phyloP scores from a whole-genome alignment of 2,329 filamentous ascomycete genomes.

The Aureobasidium leucospermi region DNA sequence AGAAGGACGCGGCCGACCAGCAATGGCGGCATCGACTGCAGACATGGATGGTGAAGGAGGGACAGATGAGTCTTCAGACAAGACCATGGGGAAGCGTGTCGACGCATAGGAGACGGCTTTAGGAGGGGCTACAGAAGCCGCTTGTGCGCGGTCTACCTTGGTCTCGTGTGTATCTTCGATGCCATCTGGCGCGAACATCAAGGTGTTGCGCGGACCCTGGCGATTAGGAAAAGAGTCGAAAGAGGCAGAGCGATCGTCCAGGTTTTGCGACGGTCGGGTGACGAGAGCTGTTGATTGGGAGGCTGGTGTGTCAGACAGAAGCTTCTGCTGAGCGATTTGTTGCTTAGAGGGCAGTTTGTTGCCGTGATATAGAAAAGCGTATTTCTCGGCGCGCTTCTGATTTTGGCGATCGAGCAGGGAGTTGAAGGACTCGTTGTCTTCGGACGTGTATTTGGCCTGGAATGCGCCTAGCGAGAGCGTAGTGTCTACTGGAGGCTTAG shows the following conservation, averaged over 20 bases:
- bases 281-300: slow-evolving; percentile 29
- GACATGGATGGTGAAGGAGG: slow-evolving; percentile 78
- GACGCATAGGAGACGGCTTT: slow-evolving; percentile 76
- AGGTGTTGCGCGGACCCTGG: slow-evolving; percentile 60
- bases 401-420: slow-evolving; percentile 87
- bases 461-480: slow-evolving; percentile 78
- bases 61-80: slow-evolving; percentile 24
- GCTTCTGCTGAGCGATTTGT: slow-evolving; percentile 60
- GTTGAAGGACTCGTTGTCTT: slow-evolving; percentile 97
- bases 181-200: slow-evolving; percentile 78
- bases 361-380: slow-evolving; percentile 79
- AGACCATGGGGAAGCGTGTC: slow-evolving; percentile 59
- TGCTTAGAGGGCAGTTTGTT: slow-evolving; percentile 69
- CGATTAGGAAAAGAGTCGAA: slow-evolving; percentile 64
- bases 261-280: slow-evolving; percentile 49
- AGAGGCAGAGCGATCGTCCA: slow-evolving; percentile 64
- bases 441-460: slow-evolving; percentile 89
- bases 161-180: slow-evolving; percentile 51
- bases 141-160: slow-evolving; percentile 59
- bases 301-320: slow-evolving; percentile 40
- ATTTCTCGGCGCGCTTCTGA: slow-evolving; percentile 71
- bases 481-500: slow-evolving; percentile 49
- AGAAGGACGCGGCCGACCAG: slow-evolving; percentile 57
- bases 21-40: slow-evolving; percentile 75
- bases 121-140: slow-evolving; percentile 63